phyloP scores from a whole-genome alignment of 2,329 filamentous ascomycete genomes.

The Fusarium setosum region DNA sequence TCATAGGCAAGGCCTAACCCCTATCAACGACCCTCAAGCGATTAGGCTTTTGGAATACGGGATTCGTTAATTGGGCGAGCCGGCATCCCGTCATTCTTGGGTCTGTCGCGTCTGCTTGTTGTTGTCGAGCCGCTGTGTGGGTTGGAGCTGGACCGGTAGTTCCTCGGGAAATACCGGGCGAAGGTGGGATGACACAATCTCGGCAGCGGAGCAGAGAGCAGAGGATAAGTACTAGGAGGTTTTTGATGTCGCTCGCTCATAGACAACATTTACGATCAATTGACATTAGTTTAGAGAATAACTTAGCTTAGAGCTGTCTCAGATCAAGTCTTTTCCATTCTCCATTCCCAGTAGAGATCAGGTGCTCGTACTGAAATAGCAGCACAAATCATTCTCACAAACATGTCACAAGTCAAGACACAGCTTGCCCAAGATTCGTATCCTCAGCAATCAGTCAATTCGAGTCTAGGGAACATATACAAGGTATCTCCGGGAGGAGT shows the following conservation, averaged over 20 bases:
- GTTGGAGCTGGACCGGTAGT: no score
- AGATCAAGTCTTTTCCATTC: neutral
- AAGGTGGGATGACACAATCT: constrained; percentile 22
- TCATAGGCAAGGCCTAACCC: neutral
- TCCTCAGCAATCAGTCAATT: constrained; percentile 43
- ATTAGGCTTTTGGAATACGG: no score
- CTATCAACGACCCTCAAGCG: no score
- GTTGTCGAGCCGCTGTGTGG: no score
- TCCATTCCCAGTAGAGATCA: neutral
- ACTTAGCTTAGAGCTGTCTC: neutral
- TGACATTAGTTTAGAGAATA: neutral
- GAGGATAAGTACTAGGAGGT: no score
- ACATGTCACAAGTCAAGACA: neutral
- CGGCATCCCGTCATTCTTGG: no score
- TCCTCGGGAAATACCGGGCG: constrained; percentile 24
- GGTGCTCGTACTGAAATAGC: no score
- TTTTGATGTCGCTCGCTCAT: no score
- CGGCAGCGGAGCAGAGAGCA: neutral
- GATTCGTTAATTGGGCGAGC: no score
- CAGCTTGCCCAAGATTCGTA: neutral
- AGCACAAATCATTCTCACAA: no score
- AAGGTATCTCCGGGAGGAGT: constrained; percentile 42
- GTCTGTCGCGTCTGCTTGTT: no score
- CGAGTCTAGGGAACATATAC: constrained; percentile 50
- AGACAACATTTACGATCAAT: no score